Conservation (phyloP, 306 rosid genomes). For the barrel medic (Medicago truncatula) region MtrunA17r5.0-ANR NC_053048.1:37879001-37879500, state of each 20-base stretch:
- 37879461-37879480: conserved; percentile 49
- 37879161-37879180: conserved; percentile 9
- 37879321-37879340: conserved; percentile 52
- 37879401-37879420: not conserved
- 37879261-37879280: conserved; percentile 77
- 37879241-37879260: conserved; percentile 40
- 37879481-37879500: conserved; percentile 50
- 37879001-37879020: too few species aligned
- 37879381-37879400: not conserved
- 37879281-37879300: conserved; percentile 65
- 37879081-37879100: too few species aligned
- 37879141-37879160: not conserved
- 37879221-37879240: conserved; percentile 49
- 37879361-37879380: not conserved
- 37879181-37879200: conserved; percentile 51
- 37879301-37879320: conserved; percentile 68
- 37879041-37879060: too few species aligned
- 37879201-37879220: conserved; percentile 53
- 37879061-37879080: too few species aligned
- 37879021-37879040: too few species aligned
- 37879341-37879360: not conserved
- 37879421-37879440: too few species aligned
- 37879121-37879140: not conserved
- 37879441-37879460: conserved; percentile 57
- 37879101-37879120: too few species aligned